A percentile compares a stretch with the other conserved stretches of the same genome.
Conservation (phyloP, 2,329 filamentous ascomycete species). For the Pseudohalonectria lignicola region DNA sequence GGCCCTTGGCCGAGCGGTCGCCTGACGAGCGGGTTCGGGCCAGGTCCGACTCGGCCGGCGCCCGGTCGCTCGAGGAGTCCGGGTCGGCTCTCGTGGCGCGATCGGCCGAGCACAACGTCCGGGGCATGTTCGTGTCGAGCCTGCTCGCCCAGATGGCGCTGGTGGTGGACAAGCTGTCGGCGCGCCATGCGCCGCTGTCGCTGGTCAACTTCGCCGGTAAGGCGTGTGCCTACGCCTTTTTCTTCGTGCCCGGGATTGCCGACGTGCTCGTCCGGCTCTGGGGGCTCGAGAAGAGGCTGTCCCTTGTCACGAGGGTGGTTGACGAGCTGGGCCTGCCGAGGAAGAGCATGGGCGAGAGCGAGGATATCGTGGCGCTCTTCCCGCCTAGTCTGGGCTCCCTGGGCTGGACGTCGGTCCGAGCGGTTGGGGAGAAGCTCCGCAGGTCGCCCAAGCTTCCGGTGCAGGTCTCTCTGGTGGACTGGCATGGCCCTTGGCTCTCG, state of each 20-base stretch:
- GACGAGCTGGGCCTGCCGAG: conserved; percentile 57
- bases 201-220: conserved; percentile 82
- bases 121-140: conserved; percentile 77
- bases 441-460: conserved; percentile 38
- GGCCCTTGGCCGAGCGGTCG: conserved; percentile 47
- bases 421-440: conserved; percentile 46
- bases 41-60: conserved; percentile 41
- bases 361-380: conserved; percentile 58
- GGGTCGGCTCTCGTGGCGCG: conserved; percentile 31
- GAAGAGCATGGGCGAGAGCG: conserved; percentile 42
- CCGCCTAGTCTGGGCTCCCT: conserved; percentile 51
- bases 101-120: conserved; percentile 79
- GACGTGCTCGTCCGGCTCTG: conserved; percentile 77
- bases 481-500: conserved; percentile 70
- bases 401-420: conserved; percentile 41
- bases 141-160: conserved; percentile 74
- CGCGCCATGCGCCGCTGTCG: conserved; percentile 54
- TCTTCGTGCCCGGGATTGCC: conserved; percentile 78
- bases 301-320: conserved; percentile 59
- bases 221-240: conserved; percentile 85
- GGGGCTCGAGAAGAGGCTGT: conserved; percentile 49
- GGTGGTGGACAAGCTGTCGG: conserved; percentile 80
- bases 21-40: conserved; percentile 31
- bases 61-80: conserved; percentile 49
- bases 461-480: conserved; percentile 35